phyloP scores from a whole-genome alignment of 495 filamentous ascomycete genomes.

The Elaphomyces granulatus region DNA sequence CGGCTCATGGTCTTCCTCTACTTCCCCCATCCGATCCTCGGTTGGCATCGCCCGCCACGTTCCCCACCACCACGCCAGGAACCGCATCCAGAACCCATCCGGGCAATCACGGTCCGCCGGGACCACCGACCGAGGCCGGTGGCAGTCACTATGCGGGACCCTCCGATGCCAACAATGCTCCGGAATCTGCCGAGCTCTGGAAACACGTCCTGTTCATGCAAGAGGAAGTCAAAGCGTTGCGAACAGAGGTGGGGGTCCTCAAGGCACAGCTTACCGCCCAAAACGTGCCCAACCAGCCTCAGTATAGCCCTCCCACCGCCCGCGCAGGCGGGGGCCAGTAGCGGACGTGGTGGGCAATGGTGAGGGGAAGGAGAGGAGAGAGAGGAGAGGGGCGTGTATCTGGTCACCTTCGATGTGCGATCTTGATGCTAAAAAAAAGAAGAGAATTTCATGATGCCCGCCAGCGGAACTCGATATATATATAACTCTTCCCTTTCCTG shows the following conservation, averaged over 20 bases:
- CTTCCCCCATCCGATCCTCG: constrained; percentile 8
- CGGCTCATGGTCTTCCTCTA: constrained; percentile 6
- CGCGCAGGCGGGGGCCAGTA: not conserved
- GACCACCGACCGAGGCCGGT: constrained; percentile 13
- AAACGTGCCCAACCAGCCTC: constrained; percentile 2
- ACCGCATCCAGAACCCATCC: constrained; percentile 11
- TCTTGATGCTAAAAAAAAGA: not conserved
- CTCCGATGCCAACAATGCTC: constrained; percentile 13
- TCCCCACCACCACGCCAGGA: constrained; percentile 2
- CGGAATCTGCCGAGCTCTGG: constrained; percentile 29
- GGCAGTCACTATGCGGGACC: constrained; percentile 1
- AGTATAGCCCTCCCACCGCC: not conserved
- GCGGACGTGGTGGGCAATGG: not conserved
- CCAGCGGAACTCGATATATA: not conserved
- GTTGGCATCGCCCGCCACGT: constrained; percentile 1
- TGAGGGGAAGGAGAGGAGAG: too few species aligned
- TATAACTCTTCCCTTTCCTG: not conserved
- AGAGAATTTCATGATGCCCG: not conserved
- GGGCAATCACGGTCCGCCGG: constrained; percentile 17
- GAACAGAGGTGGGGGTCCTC: constrained; percentile 27
- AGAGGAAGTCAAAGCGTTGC: constrained; percentile 25
- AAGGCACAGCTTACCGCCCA: constrained; percentile 26
- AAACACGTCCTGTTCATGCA: constrained; percentile 31
- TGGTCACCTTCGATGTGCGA: not conserved
- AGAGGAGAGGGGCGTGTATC: too few species aligned